Conservation (phyloP, 2,329 filamentous ascomycete genomes). For the Calonectria pteridis region DNA sequence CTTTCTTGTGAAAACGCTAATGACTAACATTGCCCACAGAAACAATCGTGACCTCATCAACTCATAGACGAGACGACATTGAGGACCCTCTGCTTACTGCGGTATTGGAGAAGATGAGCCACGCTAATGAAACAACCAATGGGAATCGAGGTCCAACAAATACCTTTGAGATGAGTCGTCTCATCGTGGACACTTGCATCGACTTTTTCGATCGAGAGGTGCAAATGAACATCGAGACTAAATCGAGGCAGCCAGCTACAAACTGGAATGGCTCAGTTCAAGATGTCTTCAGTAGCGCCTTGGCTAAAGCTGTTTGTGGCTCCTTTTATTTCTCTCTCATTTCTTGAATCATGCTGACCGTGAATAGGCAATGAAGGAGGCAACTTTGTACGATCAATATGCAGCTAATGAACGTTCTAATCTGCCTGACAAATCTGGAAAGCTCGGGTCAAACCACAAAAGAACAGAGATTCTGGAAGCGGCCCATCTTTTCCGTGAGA, state of each 20-base stretch:
- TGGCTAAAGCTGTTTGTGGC: not conserved
- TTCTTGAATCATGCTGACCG: not conserved
- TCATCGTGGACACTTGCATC: constrained; percentile 33
- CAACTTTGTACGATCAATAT: constrained; percentile 17
- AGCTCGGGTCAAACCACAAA: not conserved
- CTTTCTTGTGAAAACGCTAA: too few relatives aligned
- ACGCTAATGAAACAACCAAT: not conserved
- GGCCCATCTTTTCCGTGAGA: constrained; percentile 25
- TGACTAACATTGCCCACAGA: not conserved
- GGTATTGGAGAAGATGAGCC: not conserved
- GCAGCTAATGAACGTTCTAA: not conserved
- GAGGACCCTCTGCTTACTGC: not conserved
- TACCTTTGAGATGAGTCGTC: constrained; percentile 25
- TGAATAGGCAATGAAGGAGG: constrained; percentile 13
- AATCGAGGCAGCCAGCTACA: not conserved
- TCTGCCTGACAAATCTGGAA: not conserved
- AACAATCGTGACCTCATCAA: constrained; percentile 17
- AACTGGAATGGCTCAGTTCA: not conserved
- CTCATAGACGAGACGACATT: not conserved
- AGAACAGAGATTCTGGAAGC: constrained; percentile 7
- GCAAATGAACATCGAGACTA: not conserved
- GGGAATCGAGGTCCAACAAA: not conserved
- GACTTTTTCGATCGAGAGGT: constrained; percentile 22
- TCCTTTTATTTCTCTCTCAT: not conserved
- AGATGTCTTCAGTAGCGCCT: not conserved